Percentiles rank a stretch among this genome's conserved stretches.
Conservation (phyloP, 768 basidiomycete species). For the Suillus weaverae region DNA sequence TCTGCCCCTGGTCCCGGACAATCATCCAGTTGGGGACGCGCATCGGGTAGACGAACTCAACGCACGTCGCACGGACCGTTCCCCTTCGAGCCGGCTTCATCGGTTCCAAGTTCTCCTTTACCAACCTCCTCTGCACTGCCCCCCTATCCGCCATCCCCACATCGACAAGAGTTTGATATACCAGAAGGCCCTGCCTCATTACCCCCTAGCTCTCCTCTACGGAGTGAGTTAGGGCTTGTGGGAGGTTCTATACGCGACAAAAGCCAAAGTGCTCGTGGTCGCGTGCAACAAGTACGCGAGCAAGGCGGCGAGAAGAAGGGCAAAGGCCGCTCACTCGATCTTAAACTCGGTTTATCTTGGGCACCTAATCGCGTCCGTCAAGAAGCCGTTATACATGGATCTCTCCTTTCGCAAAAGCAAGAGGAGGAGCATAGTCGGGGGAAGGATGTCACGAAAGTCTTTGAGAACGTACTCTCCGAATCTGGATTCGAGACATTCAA, state of each 20-base stretch:
- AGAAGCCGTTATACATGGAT: conserved; percentile 57
- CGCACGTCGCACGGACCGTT: conserved; percentile 59
- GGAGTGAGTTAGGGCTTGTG: conserved; percentile 35
- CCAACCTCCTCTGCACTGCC: conserved; percentile 22
- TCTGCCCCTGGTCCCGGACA: conserved; percentile 35
- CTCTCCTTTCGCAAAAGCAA: conserved; percentile 24
- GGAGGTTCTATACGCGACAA: conserved; percentile 26
- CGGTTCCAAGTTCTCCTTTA: conserved; percentile 43
- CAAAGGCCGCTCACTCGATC: conserved; percentile 72
- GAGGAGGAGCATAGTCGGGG: conserved; percentile 22
- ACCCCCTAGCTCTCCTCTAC: conserved; percentile 18
- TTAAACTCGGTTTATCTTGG: conserved; percentile 70
- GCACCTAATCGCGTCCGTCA: conserved; percentile 68
- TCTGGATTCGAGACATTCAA: conserved; percentile 48
- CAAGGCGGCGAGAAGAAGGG: conserved; percentile 32
- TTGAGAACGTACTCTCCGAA: conserved; percentile 36
- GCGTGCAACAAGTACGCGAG: conserved; percentile 10
- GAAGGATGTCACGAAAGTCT: conserved; percentile 37
- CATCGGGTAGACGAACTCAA: conserved; percentile 41
- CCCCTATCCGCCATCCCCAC: conserved; percentile 8
- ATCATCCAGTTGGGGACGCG: conserved; percentile 60
- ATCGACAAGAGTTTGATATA: conserved; percentile 8
- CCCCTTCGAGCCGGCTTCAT: conserved; percentile 67
- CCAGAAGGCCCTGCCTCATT: conserved; percentile 13
- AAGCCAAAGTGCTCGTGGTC: conserved; percentile 25